A percentile compares a stretch with the other conserved stretches of the same genome.
These are phyloP conservation scores for Bruguiera hainesii DNA, from an alignment of 441 rosid species.

Conservation along the genomic window DNA sequence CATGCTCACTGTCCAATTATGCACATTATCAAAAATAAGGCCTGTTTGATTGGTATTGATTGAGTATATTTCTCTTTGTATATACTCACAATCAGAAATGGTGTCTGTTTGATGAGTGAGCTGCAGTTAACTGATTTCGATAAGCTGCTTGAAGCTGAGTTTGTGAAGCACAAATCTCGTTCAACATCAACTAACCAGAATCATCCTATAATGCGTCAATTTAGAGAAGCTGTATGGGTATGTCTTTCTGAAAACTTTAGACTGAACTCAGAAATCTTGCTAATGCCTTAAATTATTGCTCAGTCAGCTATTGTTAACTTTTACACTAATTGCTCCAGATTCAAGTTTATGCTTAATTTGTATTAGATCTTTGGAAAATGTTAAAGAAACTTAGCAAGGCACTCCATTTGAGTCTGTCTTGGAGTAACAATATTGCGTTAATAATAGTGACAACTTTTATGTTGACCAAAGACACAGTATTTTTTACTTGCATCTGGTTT, in stretches of 20 bases:
- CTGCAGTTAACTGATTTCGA: constrained; percentile 72
- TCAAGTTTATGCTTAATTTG: too few relatives aligned
- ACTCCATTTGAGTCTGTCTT: too few relatives aligned
- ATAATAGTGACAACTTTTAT: too few relatives aligned
- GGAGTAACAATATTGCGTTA: too few relatives aligned
- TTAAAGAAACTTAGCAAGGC: too few relatives aligned
- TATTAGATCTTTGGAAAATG: too few relatives aligned
- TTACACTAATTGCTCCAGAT: too few relatives aligned
- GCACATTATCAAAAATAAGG: not conserved
- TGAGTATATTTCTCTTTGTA: not conserved
- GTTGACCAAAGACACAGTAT: too few relatives aligned
- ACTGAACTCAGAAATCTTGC: not conserved
- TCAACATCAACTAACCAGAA: constrained; percentile 42
- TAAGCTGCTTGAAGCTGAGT: constrained; percentile 61
- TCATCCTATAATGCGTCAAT: constrained; percentile 60
- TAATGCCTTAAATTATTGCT: too few relatives aligned
- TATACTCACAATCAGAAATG: constrained; percentile 8
- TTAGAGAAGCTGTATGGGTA: constrained; percentile 86
- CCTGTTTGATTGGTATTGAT: not conserved
- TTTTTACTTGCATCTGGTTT: too few relatives aligned
- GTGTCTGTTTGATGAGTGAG: constrained; percentile 18
- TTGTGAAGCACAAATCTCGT: constrained; percentile 44
- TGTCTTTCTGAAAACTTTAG: constrained; percentile 16
- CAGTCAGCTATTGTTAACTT: too few relatives aligned
- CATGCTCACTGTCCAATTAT: not conserved